Percentiles rank a stretch among this genome's conserved stretches.
phyloP scores from a whole-genome alignment of 129 eudicot genomes.

The Solidago caesia region DNA sequence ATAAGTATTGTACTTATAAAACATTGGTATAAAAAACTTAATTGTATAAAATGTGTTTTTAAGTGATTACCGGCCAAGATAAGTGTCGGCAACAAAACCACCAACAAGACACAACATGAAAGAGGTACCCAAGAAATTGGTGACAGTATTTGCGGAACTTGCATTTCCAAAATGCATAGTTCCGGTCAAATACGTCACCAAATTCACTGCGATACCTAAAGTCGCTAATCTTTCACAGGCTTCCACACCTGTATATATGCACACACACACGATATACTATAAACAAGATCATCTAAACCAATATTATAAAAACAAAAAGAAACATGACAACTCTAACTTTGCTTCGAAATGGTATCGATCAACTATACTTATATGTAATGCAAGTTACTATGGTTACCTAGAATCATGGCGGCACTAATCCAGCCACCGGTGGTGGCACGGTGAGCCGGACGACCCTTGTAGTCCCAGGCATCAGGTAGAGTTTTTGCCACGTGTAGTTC shows the following conservation, averaged over 20 bases:
- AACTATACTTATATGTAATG: not conserved
- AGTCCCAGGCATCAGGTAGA: conserved; percentile 82
- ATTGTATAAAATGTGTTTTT: too few relatives aligned
- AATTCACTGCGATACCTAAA: conserved; percentile 75
- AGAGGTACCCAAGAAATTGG: conserved; percentile 89
- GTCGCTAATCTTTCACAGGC: conserved; percentile 73
- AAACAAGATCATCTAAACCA: not conserved
- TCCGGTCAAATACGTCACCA: conserved; percentile 76
- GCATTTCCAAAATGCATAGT: conserved; percentile 96
- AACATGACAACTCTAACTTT: not conserved
- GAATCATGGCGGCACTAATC: conserved; percentile 76
- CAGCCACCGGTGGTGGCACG: conserved; percentile 82
- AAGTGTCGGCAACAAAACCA: conserved; percentile 88
- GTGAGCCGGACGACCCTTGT: conserved; percentile 63
- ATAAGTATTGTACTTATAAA: conserved; percentile 2
- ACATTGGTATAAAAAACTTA: not conserved
- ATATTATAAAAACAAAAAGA: not conserved
- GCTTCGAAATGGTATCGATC: not conserved
- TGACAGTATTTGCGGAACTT: conserved; percentile 68
- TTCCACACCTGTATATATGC: conserved; percentile 52
- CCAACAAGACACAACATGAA: conserved; percentile 86
- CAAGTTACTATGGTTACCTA: conserved; percentile 43
- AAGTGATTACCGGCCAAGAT: conserved; percentile 59
- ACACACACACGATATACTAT: not conserved
- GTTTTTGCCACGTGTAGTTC: conserved; percentile 47